A percentile compares a stretch with the other conserved stretches of the same genome.
Evolutionary conservation across 495 filamentous ascomycete genomes (phyloP).

Genomic region (Neurospora sp.): DNA sequence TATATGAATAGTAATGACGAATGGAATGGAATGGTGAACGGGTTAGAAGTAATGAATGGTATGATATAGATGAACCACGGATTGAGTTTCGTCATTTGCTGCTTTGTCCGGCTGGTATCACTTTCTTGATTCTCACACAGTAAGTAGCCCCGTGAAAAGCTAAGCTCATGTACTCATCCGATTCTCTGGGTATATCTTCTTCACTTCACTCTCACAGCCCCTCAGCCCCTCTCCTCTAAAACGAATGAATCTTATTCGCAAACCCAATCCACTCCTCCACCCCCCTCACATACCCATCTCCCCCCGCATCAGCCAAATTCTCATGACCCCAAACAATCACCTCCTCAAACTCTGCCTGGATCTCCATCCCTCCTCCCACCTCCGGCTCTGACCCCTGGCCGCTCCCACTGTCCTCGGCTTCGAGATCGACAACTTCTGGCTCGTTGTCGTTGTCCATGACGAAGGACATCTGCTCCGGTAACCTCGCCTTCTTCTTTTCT

Average conservation of each 20-base stretch:
- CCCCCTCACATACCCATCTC: conserved; percentile 48
- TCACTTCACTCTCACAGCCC: too few relatives aligned
- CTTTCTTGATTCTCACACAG: background rate
- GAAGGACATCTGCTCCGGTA: background rate
- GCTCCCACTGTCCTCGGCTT: conserved; percentile 33
- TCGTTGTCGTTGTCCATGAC: background rate
- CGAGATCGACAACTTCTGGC: conserved; percentile 6
- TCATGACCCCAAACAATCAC: conserved; percentile 81
- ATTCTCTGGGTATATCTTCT: background rate
- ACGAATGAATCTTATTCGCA: conserved; percentile 43
- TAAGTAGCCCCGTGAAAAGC: background rate
- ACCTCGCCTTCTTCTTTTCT: background rate
- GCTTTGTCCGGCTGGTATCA: background rate
- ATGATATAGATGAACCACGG: background rate
- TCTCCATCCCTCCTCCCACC: conserved; percentile 40
- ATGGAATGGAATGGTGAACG: background rate
- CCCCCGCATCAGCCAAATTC: conserved; percentile 30
- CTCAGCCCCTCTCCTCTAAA: background rate
- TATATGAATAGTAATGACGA: background rate
- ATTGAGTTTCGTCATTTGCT: background rate
- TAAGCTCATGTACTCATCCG: background rate
- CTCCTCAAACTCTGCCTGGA: conserved; percentile 65
- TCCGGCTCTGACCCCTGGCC: conserved; percentile 42
- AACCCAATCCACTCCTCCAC: conserved; percentile 80
- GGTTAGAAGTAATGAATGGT: background rate